Base-by-base conservation (phyloP, 805 yeast species). In the Scheffersomyces stipitis region DNA sequence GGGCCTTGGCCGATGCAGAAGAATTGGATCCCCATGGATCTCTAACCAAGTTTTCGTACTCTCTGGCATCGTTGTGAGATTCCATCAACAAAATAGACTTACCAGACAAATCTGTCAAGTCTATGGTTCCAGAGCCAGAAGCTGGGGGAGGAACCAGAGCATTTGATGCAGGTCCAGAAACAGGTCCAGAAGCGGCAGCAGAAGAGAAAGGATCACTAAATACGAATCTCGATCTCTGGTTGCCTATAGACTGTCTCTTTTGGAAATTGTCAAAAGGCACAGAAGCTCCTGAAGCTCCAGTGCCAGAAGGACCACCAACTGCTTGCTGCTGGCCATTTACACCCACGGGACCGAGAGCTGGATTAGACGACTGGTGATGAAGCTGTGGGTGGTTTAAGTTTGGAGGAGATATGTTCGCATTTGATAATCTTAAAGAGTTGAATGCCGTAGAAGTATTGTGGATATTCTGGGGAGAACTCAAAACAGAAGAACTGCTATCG, bases 161-260 rank as follows among this genome's bases (percentile, higher is more conserved):
- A 15, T 9, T 28, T n/a, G n/a, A n/a, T n/a, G n/a, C n/a, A 7
- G 24, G 33, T 5, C 31, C 35, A 18, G 29, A 12, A 23, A 46
- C 34, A 12, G 39, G 10, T 1, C 31, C 41, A 16, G 40, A 20
- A 23, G 35, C 24, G 16, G 20, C 26, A 30, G 38, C 42, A 6
- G 49, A 49, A 3, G 55, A 40, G 39, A 68, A 68, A 7, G 87
- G 86, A 52, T 82, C 88, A 46, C 81, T 75, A 53, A 83, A 83
- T 26, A 83, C 66, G 50, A 83, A 81, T 47, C 87, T 69, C n/a
- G 86, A 80, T 46, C 86, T 64, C 52, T 78, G 83, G 38, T 70
- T 66, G 26, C 78, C 78, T 32, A 76, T 56, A 13, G 80, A 71
- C 34, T 80, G 78, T 49, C 83, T 68, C 52, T 76, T 76, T 40